Evolutionary conservation across 1,284 basidiomycete species (phyloP).

Genomic region (Kalmanozyma brasiliensis): DNA sequence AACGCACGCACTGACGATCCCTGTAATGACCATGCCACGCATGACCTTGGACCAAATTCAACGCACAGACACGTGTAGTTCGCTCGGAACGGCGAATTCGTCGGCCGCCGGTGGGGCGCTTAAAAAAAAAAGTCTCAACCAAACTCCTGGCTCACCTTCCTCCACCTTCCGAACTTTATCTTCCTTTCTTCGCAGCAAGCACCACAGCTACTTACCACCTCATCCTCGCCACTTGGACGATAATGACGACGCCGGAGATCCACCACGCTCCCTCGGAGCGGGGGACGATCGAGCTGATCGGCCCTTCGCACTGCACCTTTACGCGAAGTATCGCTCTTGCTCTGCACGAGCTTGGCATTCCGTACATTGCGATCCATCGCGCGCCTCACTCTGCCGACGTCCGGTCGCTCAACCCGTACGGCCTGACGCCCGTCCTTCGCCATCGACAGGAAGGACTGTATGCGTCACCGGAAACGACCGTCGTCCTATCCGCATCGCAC

Average conservation of each 20-base stretch:
- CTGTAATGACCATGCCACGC: too few relatives aligned
- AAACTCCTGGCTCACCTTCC: too few relatives aligned
- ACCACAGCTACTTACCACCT: too few relatives aligned
- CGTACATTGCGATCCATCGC: slow-evolving; percentile 21
- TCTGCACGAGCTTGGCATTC: slow-evolving; percentile 35
- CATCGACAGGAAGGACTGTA: slow-evolving; percentile 44
- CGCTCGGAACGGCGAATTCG: too few relatives aligned
- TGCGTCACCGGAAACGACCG: slow-evolving; percentile 16
- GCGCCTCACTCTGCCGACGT: slow-evolving; percentile 31
- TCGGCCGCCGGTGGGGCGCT: too few relatives aligned
- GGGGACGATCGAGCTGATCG: slow-evolving; percentile 43
- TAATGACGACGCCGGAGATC: slow-evolving; percentile 40
- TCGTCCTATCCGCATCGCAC: slow-evolving; percentile 33
- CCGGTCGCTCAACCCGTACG: slow-evolving; percentile 32
- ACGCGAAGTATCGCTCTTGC: slow-evolving; percentile 34
- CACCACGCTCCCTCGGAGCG: slow-evolving; percentile 32
- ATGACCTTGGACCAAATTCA: too few relatives aligned
- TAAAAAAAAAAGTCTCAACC: too few relatives aligned
- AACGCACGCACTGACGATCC: too few relatives aligned
- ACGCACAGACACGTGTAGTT: too few relatives aligned
- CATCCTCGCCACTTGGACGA: too few relatives aligned
- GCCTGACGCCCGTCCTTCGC: slow-evolving; percentile 32
- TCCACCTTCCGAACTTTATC: too few relatives aligned
- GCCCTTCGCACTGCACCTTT: slow-evolving; percentile 23
- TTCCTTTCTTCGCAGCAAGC: too few relatives aligned